Evolutionary conservation across 2,329 filamentous ascomycete genomes (phyloP).

Genomic region (Endoconidiophora polonica): DNA sequence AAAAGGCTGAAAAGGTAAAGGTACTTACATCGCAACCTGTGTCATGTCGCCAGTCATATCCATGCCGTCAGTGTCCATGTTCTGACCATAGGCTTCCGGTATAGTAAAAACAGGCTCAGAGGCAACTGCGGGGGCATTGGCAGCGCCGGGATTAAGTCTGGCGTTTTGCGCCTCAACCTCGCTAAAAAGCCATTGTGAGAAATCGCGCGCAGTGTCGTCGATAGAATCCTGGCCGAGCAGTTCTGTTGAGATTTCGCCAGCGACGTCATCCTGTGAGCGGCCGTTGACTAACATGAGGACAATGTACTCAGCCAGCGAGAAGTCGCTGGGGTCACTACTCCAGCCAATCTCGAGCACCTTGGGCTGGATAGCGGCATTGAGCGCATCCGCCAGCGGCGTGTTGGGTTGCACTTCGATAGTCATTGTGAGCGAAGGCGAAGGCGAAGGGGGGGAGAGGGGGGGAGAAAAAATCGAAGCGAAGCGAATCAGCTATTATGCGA

Average conservation of each 20-base stretch:
- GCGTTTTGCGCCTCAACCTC: constrained; percentile 55
- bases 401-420: constrained; percentile 59
- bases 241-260: constrained; percentile 72
- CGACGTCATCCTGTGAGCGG: constrained; percentile 81
- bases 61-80: constrained; percentile 8
- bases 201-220: constrained; percentile 66
- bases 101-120: neutral
- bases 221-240: constrained; percentile 68
- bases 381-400: constrained; percentile 69
- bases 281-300: constrained; percentile 94
- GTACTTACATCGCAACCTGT: constrained; percentile 42
- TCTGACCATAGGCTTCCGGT: neutral
- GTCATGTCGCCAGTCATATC: constrained; percentile 15
- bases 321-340: constrained; percentile 62
- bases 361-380: constrained; percentile 68
- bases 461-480: neutral
- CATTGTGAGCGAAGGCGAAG: constrained; percentile 35
- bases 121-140: neutral
- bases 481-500: neutral
- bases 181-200: constrained; percentile 85
- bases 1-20: neutral
- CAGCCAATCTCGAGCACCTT: constrained; percentile 90
- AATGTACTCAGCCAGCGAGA: constrained; percentile 85
- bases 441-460: neutral
- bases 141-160: constrained; percentile 35